These are phyloP conservation scores for Cymodocea nodosa DNA, from an alignment of 116 monocot genomes.

Conservation along the genomic window DNA sequence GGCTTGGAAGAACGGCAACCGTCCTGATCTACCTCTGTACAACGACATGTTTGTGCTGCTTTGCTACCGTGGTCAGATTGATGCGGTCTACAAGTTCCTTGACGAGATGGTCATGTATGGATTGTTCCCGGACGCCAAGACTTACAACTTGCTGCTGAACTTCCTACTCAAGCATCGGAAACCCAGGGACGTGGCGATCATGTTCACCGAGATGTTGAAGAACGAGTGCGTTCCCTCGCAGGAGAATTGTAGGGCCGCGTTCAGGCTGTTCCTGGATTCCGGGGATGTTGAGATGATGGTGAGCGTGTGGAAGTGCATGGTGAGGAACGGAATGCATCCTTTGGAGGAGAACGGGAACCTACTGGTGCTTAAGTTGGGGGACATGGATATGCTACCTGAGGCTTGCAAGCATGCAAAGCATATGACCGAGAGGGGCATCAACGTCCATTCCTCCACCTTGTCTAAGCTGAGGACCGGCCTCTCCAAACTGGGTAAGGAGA, in stretches of 20 bases:
- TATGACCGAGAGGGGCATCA: slow-evolving; percentile 52
- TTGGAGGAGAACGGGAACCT: slow-evolving; percentile 43
- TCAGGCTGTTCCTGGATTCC: slow-evolving; percentile 23
- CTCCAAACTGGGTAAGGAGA: slow-evolving; percentile 25
- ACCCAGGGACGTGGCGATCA: slow-evolving; percentile 15
- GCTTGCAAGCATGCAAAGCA: slow-evolving; percentile 57
- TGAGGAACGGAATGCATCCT: slow-evolving; percentile 13
- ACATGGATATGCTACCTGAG: slow-evolving; percentile 38
- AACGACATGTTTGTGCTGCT: slow-evolving; percentile 31
- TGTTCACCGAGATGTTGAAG: slow-evolving; percentile 65
- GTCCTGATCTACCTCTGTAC: slow-evolving; percentile 33
- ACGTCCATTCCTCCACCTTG: slow-evolving; percentile 43
- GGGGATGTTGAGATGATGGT: slow-evolving; percentile 24
- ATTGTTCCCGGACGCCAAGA: slow-evolving; percentile 37
- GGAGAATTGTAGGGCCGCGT: slow-evolving; percentile 21
- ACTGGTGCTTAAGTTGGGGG: slow-evolving; percentile 22
- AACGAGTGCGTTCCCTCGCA: slow-evolving; percentile 34
- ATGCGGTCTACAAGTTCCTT: slow-evolving; percentile 19
- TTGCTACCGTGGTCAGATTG: slow-evolving; percentile 16
- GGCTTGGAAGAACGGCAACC: slow-evolving; percentile 19
- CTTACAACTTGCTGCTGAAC: slow-evolving; percentile 43
- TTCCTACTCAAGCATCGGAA: slow-evolving; percentile 24
- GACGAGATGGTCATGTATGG: slow-evolving; percentile 55
- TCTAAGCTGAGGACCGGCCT: slow-evolving; percentile 41
- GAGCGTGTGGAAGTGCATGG: slow-evolving; percentile 50